These are phyloP conservation scores for Populus hybrid DNA, from an alignment of 441 rosid genomes.

Conservation along the genomic window DNA sequence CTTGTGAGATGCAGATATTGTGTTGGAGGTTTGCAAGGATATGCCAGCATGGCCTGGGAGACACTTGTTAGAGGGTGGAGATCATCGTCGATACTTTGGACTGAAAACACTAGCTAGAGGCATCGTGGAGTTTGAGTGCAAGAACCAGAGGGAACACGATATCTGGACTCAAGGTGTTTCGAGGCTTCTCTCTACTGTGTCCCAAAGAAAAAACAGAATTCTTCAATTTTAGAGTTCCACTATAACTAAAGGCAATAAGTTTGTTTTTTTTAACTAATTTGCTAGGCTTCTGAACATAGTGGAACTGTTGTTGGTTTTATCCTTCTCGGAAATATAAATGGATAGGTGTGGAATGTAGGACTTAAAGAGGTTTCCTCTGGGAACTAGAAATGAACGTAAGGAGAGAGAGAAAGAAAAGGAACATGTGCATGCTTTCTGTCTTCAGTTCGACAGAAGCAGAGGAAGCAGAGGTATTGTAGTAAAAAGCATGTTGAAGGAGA, in stretches of 20 bases:
- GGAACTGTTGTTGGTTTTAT: not conserved
- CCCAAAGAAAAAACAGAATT: constrained; percentile 42
- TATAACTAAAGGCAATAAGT: not conserved
- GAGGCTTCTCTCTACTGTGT: constrained; percentile 58
- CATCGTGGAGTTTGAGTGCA: constrained; percentile 76
- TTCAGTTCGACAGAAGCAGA: not conserved
- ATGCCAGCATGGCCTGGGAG: constrained; percentile 91
- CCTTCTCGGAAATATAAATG: not conserved
- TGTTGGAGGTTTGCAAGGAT: constrained; percentile 63
- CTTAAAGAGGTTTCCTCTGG: not conserved
- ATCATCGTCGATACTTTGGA: constrained; percentile 70
- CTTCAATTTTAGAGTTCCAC: not conserved
- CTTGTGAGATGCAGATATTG: constrained; percentile 45
- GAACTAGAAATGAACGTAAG: not conserved
- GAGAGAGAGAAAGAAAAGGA: not conserved
- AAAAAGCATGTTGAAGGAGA: not conserved
- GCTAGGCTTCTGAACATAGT: not conserved
- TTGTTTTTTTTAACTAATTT: not conserved
- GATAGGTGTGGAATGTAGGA: not conserved
- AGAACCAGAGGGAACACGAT: constrained; percentile 63
- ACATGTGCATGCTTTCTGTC: not conserved
- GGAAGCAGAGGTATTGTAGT: not conserved
- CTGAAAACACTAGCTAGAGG: constrained; percentile 65
- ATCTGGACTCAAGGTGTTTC: constrained; percentile 73
- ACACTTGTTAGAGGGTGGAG: constrained; percentile 60